phyloP scores from a whole-genome alignment of 106 monocot genomes.

The Dendrobium nobile region DNA sequence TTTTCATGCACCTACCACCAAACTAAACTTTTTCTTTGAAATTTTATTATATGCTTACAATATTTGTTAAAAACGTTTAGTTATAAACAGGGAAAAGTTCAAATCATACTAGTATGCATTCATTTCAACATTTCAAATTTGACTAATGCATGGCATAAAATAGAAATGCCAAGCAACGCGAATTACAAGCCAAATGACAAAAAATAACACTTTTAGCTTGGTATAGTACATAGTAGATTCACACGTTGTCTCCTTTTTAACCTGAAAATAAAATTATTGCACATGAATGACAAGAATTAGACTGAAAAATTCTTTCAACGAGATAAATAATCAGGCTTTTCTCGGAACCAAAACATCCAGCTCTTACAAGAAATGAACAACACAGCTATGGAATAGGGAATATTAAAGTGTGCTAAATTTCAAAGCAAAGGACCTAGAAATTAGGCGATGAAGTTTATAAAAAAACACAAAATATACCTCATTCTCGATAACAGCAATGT shows the following conservation, averaged over 20 bases:
- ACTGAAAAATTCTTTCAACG: background rate
- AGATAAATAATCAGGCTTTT: background rate
- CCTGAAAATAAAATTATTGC: background rate
- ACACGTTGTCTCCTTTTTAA: background rate
- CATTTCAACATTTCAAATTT: too few relatives aligned
- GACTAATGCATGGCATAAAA: too few relatives aligned
- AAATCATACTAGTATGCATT: too few relatives aligned
- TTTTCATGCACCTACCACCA: too few relatives aligned
- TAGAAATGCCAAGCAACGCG: too few relatives aligned
- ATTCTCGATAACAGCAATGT: constrained; percentile 94
- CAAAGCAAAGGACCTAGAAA: background rate
- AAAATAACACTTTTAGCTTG: too few relatives aligned
- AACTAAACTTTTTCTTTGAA: too few relatives aligned
- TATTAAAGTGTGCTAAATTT: background rate
- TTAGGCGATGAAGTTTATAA: background rate
- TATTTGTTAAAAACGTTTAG: too few relatives aligned
- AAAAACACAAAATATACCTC: constrained; percentile 40
- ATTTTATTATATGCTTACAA: too few relatives aligned
- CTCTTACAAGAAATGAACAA: background rate
- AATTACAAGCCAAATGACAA: too few relatives aligned
- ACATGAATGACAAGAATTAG: background rate
- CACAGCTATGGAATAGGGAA: background rate
- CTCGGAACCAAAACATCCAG: background rate
- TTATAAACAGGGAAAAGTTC: too few relatives aligned
- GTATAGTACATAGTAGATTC: too few relatives aligned